Evolutionary conservation across 2,329 filamentous ascomycete species (phyloP).

Genomic region (Colletotrichum euphorbiae): DNA sequence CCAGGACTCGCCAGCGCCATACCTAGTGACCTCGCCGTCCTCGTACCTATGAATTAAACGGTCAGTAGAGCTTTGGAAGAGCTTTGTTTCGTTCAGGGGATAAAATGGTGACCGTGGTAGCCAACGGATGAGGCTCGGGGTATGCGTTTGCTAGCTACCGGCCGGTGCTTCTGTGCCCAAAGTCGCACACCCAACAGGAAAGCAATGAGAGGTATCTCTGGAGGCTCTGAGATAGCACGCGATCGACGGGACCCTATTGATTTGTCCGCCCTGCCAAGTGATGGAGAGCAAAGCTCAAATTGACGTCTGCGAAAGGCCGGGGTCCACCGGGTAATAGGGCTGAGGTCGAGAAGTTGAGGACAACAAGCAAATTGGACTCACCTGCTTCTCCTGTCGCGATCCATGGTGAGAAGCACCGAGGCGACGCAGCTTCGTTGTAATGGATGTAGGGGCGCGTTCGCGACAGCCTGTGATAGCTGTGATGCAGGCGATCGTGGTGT

Average conservation of each 20-base stretch:
- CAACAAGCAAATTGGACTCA: conserved; percentile 41
- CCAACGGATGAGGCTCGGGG: not conserved
- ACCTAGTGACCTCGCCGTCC: conserved; percentile 71
- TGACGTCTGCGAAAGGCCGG: not conserved
- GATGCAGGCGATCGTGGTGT: conserved; percentile 26
- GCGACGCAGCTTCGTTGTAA: not conserved
- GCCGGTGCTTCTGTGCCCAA: too few species aligned
- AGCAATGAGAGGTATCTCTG: not conserved
- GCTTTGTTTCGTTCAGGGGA: too few species aligned
- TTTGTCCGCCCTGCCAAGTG: too few species aligned
- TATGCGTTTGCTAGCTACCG: too few species aligned
- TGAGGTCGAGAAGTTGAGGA: not conserved
- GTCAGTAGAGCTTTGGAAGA: conserved; percentile 1
- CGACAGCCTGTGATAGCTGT: conserved; percentile 15
- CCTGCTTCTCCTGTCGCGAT: conserved; percentile 54
- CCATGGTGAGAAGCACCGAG: conserved; percentile 44
- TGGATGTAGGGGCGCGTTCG: not conserved
- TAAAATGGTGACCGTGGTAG: not conserved
- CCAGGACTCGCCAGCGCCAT: conserved; percentile 72
- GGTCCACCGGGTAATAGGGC: not conserved
- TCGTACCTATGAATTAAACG: conserved; percentile 60
- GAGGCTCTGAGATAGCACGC: not conserved
- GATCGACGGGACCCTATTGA: not conserved
- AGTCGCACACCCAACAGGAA: not conserved
- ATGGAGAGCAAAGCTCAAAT: not conserved